Percentiles rank a stretch among this genome's conserved stretches.
Evolutionary conservation across 208 protist genomes (phyloP).

Genomic region (Crithidia brevicula): DNA sequence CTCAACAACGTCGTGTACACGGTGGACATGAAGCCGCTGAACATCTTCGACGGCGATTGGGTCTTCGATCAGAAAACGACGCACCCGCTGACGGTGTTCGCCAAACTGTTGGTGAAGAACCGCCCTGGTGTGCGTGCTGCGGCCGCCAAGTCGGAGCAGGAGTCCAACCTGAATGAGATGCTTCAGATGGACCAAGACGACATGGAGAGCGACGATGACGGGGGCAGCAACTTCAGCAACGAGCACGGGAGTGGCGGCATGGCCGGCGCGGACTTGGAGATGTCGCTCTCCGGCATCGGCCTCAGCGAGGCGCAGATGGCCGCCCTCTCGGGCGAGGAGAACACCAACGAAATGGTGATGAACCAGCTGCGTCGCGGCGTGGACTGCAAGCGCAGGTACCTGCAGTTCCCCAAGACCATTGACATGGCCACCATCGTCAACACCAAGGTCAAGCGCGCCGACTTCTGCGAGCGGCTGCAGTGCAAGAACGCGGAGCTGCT

Average conservation of each 20-base stretch:
- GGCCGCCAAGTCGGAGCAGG: conserved; percentile 37
- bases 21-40: conserved; percentile 45
- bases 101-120: conserved; percentile 29
- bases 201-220: conserved; percentile 33
- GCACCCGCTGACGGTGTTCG: conserved; percentile 43
- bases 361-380: conserved; percentile 35
- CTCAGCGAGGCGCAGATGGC: conserved; percentile 36
- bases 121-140: conserved; percentile 23
- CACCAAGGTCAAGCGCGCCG: conserved; percentile 32
- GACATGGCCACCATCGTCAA: conserved; percentile 46
- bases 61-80: conserved; percentile 49
- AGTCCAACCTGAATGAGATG: conserved; percentile 53
- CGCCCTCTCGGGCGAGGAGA: conserved; percentile 29
- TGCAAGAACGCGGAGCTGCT: conserved; percentile 41
- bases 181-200: conserved; percentile 41
- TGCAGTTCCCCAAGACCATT: conserved; percentile 49
- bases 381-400: conserved; percentile 40
- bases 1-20: conserved; percentile 53
- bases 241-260: conserved; percentile 18
- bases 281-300: conserved; percentile 20
- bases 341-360: conserved; percentile 35
- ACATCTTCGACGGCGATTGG: conserved; percentile 49
- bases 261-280: conserved; percentile 2
- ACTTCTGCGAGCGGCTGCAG: conserved; percentile 43
- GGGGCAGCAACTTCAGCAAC: conserved; percentile 17